Evolutionary conservation across 495 filamentous ascomycete species (phyloP).

Genomic region (Penicillium nucicola): DNA sequence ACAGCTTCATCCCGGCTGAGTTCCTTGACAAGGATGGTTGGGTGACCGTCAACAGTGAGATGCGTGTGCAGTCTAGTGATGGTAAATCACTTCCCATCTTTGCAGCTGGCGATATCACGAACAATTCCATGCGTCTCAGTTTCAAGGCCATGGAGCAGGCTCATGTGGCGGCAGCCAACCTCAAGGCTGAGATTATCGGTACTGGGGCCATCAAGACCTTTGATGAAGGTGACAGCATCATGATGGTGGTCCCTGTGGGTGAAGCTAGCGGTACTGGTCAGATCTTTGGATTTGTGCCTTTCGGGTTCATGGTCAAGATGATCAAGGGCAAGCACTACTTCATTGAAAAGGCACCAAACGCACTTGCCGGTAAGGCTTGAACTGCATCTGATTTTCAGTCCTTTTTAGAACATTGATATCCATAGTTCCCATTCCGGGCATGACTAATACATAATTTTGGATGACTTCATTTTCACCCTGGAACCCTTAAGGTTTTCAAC

Average conservation of each 20-base stretch:
- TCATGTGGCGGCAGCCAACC: slow-evolving; percentile 27
- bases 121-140: slow-evolving; percentile 24
- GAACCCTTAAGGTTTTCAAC: too few species aligned
- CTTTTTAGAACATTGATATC: background rate
- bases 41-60: slow-evolving; percentile 53
- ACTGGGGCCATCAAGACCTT: slow-evolving; percentile 21
- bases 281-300: slow-evolving; percentile 41
- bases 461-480: background rate
- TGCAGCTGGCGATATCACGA: slow-evolving; percentile 41
- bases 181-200: slow-evolving; percentile 29
- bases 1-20: slow-evolving; percentile 50
- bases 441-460: background rate
- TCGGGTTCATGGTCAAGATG: slow-evolving; percentile 40
- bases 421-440: background rate
- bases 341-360: slow-evolving; percentile 23
- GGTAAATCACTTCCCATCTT: slow-evolving; percentile 28
- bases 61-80: slow-evolving; percentile 42
- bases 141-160: slow-evolving; percentile 30
- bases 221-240: slow-evolving; percentile 19
- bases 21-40: slow-evolving; percentile 49
- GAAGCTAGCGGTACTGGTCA: slow-evolving; percentile 47
- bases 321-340: slow-evolving; percentile 46
- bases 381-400: too few species aligned
- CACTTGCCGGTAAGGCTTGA: slow-evolving; percentile 14
- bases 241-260: slow-evolving; percentile 45